Percentiles rank a stretch among this genome's conserved stretches.
phyloP scores from a whole-genome alignment of 495 filamentous ascomycete genomes.

The Penicillium malachiteum region DNA sequence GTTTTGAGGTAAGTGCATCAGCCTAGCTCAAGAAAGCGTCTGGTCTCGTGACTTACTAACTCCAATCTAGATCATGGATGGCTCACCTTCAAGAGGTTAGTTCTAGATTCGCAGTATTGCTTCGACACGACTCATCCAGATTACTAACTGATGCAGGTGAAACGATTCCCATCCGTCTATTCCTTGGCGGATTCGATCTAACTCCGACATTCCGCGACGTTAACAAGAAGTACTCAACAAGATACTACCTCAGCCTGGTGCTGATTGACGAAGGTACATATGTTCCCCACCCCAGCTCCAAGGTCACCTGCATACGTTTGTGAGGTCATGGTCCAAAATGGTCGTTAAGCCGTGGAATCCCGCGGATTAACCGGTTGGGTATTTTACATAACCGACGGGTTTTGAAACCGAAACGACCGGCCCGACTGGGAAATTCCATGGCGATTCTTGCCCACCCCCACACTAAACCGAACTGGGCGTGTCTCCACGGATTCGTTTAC shows the following conservation, averaged over 20 bases:
- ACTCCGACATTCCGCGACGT: constrained; percentile 99
- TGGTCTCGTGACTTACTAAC: constrained; percentile 17
- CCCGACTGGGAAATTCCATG: constrained; percentile 22
- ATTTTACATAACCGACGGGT: constrained; percentile 39
- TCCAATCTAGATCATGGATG: constrained; percentile 86
- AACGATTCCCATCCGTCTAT: constrained; percentile 96
- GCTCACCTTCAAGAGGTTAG: constrained; percentile 85
- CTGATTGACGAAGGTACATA: constrained; percentile 88
- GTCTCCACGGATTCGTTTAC: not conserved
- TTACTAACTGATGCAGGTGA: constrained; percentile 60
- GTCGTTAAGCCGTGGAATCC: not conserved
- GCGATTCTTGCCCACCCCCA: constrained; percentile 30
- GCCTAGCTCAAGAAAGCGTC: not conserved
- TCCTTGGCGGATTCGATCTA: constrained; percentile 96
- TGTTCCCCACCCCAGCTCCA: not conserved
- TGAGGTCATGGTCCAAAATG: not conserved
- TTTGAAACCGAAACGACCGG: constrained; percentile 27
- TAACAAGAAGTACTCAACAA: constrained; percentile 99
- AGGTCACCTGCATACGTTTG: not conserved
- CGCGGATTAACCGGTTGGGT: constrained; percentile 1
- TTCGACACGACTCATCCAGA: not conserved
- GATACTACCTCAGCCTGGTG: constrained; percentile 96
- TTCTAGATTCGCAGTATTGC: not conserved
- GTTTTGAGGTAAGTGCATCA: constrained; percentile 76
- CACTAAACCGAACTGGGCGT: constrained; percentile 36